Percentiles rank a stretch among this genome's conserved stretches.
These are phyloP conservation scores for Trypanosoma scelopori DNA, from an alignment of 208 protist genomes.

Conservation along the genomic window DNA sequence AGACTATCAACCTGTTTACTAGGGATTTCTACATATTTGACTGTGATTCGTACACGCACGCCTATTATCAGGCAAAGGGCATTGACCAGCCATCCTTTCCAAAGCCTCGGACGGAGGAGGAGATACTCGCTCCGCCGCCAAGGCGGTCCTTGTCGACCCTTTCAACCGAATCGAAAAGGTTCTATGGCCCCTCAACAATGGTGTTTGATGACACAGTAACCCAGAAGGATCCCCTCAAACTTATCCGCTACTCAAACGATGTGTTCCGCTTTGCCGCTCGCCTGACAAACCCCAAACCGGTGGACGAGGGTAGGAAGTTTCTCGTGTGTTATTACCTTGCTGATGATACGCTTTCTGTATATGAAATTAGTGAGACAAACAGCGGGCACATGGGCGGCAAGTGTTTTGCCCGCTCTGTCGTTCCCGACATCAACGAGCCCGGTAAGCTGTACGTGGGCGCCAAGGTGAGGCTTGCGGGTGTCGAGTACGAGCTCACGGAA, in stretches of 20 bases:
- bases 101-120: conserved; percentile 43
- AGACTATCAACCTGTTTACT: conserved; percentile 75
- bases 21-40: conserved; percentile 91
- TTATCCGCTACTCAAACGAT: conserved; percentile 85
- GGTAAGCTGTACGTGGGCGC: conserved; percentile 73
- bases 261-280: conserved; percentile 89
- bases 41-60: conserved; percentile 91
- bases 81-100: conserved; percentile 33
- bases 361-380: conserved; percentile 90
- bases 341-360: conserved; percentile 95
- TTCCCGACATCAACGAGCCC: conserved; percentile 59
- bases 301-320: conserved; percentile 80
- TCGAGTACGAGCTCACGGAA: conserved; percentile 61
- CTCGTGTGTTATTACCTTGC: conserved; percentile 93
- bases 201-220: conserved; percentile 51
- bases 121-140: conserved; percentile 11
- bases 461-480: conserved; percentile 52
- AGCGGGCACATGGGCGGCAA: conserved; percentile 93
- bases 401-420: conserved; percentile 82
- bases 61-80: conserved; percentile 74
- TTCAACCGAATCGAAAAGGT: conserved; percentile 1
- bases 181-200: conserved; percentile 65
- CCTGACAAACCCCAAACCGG: conserved; percentile 42
- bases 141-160: conserved; percentile 25
- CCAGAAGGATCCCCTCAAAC: conserved; percentile 78